Base-by-base conservation (phyloP, 768 basidiomycete species). In the Pulveroboletus sp. region DNA sequence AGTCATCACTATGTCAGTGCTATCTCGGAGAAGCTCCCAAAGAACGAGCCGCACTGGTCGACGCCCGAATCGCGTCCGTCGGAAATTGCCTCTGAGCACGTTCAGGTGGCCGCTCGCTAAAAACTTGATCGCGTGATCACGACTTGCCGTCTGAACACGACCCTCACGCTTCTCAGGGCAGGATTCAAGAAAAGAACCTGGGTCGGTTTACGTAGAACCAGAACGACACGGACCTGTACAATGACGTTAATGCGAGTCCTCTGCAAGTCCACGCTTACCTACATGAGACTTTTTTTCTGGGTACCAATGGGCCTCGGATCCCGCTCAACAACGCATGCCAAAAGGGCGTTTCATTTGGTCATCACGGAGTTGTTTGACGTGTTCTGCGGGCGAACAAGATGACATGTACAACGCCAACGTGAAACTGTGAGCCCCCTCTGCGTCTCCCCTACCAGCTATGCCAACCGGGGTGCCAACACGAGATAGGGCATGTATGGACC, bases 311-410 rank as follows among this genome's bases (percentile, higher is more conserved):
- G 2, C 45, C 13, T 13, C 8, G 7, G 14, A 15, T 21, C 27
- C 10, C 15, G 8, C 21, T 14, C 26, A 21, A 27, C 47, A 87
- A 84, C 62, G 89, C 13, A 88, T 89, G 85, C 89, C 86, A 0
- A 71, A 70, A 49, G 70, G 71, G 42, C 69, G 76, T 17, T 54
- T 69, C 10, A 84, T 84, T 0, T 89, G 86, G 83, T 83, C 84
- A 0, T 83, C 83, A 56, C 89, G 86, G 86, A 90, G 89, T 63
- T 89, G 86, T 61, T 65, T 88, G n/a, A 82, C 84, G 1, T 71
- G 66, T 32, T 80, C 77, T 15, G 60, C 65, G 15, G 47, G 67
- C 17, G 69, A 74, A 51, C 50, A 47, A 7, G 58, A 69, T 5
- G 74, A 76, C 4, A 48, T 55, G 14, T 51, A 64, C 52, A n/a